phyloP scores from a whole-genome alignment of 495 filamentous ascomycete species.

The Penicillium samsonianum region DNA sequence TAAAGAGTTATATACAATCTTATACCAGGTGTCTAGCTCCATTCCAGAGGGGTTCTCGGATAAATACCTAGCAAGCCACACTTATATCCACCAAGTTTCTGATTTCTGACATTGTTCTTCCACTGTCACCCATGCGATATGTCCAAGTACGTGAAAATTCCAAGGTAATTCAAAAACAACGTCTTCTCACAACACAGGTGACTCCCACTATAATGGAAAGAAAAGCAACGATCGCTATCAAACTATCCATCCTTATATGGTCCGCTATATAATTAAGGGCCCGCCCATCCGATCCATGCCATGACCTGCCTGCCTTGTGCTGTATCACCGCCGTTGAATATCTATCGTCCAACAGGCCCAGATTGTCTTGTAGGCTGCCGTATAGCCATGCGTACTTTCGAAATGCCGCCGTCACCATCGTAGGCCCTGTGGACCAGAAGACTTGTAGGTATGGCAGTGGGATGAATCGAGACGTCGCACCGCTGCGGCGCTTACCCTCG shows the following conservation, averaged over 20 bases:
- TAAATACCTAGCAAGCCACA: too few species aligned
- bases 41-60: too few species aligned
- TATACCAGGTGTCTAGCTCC: too few species aligned
- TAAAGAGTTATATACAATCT: too few species aligned
- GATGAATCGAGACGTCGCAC: conserved; percentile 4
- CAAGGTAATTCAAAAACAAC: not conserved
- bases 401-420: conserved; percentile 13
- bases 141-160: not conserved
- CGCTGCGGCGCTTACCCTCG: conserved; percentile 12
- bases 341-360: conserved; percentile 11
- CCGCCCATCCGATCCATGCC: conserved; percentile 13
- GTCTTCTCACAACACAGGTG: not conserved
- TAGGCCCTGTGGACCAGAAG: conserved; percentile 15
- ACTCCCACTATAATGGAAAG: not conserved
- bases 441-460: conserved; percentile 8
- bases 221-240: not conserved
- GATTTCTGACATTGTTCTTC: not conserved
- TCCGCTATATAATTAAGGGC: not conserved
- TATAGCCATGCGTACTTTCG: conserved; percentile 9
- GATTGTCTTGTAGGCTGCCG: not conserved
- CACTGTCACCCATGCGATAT: not conserved
- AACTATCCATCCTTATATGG: not conserved
- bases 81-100: not conserved
- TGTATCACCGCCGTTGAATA: conserved; percentile 5
- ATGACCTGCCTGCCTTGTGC: conserved; percentile 13